A percentile compares a stretch with the other conserved stretches of the same genome.
These are phyloP conservation scores for Acidomyces sp. DNA, from an alignment of 495 filamentous ascomycete genomes.

Conservation along the genomic window DNA sequence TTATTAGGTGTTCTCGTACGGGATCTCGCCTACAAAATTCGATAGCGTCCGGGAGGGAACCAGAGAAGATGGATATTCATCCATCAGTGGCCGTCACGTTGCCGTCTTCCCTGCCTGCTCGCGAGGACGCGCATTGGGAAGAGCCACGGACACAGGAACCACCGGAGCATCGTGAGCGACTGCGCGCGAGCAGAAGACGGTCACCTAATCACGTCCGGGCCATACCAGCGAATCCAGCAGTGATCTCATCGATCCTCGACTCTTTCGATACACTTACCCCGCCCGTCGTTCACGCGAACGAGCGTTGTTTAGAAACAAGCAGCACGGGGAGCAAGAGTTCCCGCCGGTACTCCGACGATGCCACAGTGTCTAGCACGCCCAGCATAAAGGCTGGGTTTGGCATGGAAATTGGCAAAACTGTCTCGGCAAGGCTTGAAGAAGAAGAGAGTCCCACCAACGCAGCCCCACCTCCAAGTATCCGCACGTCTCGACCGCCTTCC, in stretches of 20 bases:
- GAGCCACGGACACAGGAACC: not conserved
- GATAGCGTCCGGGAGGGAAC: too few relatives aligned
- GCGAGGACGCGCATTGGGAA: not conserved
- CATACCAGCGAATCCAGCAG: constrained; percentile 68
- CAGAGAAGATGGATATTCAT: not conserved
- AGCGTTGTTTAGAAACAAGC: not conserved
- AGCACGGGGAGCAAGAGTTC: constrained; percentile 6
- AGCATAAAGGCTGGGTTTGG: constrained; percentile 42
- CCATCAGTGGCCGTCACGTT: not conserved
- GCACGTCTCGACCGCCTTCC: constrained; percentile 71
- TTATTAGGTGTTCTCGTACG: too few relatives aligned
- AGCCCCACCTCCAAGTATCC: constrained; percentile 68
- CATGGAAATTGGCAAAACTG: constrained; percentile 60
- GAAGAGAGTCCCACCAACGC: constrained; percentile 69
- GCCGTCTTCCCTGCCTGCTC: not conserved
- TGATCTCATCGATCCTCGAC: constrained; percentile 87
- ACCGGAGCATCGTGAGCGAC: not conserved
- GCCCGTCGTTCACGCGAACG: not conserved
- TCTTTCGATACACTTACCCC: constrained; percentile 51
- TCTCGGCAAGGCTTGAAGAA: too few relatives aligned
- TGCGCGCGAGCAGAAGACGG: constrained; percentile 1
- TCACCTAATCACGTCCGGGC: constrained; percentile 35
- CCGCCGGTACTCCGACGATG: constrained; percentile 1
- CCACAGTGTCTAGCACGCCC: not conserved
- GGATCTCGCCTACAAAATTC: too few relatives aligned